These are phyloP conservation scores for Carex pumila DNA, from an alignment of 176 grass and related monocot genomes.

Conservation along the genomic window DNA sequence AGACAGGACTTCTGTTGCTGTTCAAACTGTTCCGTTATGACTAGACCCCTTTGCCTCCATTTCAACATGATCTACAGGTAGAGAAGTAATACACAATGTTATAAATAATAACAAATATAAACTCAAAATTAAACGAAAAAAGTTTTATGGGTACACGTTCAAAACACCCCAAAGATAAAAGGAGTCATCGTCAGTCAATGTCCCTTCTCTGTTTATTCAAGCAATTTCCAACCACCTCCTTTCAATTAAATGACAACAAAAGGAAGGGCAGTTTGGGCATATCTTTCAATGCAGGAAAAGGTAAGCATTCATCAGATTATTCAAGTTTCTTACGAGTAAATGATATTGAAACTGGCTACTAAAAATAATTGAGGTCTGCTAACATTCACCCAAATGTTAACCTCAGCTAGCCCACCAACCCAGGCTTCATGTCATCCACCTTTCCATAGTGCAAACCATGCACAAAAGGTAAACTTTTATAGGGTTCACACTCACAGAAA, in stretches of 20 bases:
- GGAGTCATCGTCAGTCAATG: background rate
- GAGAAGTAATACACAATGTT: background rate
- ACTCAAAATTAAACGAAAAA: background rate
- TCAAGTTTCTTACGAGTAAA: background rate
- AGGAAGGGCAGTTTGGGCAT: background rate
- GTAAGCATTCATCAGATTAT: background rate
- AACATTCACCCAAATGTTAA: background rate
- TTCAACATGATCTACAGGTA: conserved; percentile 16
- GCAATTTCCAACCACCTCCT: background rate
- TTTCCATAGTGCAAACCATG: too few species aligned
- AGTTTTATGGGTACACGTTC: background rate
- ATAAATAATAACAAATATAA: background rate
- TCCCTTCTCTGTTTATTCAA: background rate
- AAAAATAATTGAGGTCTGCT: conserved; percentile 4
- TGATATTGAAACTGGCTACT: background rate
- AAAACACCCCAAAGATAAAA: background rate
- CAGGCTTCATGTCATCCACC: background rate
- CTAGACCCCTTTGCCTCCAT: conserved; percentile 9
- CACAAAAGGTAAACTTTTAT: too few species aligned
- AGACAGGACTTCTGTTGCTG: background rate
- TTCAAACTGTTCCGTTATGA: conserved; percentile 1
- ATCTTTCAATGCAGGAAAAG: background rate
- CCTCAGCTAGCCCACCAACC: background rate
- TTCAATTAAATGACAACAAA: background rate
- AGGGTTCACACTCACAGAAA: background rate